Evolutionary conservation across 768 basidiomycete species (phyloP), one percentile per base, ranked within the genome.

Genomic region (Dentipellis fragilis): DNA sequence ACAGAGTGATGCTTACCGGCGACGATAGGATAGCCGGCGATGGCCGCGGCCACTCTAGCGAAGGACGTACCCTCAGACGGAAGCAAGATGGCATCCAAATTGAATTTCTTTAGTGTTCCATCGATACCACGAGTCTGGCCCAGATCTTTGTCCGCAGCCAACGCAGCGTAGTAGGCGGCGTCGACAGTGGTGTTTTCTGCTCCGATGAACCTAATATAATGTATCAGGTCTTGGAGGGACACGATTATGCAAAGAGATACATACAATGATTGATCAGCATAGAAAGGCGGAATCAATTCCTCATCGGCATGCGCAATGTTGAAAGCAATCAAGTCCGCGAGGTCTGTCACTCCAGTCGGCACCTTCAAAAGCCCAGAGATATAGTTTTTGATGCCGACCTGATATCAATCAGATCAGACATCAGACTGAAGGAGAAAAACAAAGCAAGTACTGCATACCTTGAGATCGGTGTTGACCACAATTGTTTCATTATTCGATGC

Each of bases 271-370:
- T 75, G 74, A 49, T 68, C 65, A 0, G 63, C 66, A 52, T 71
- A 64, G 59, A 65, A 73, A 9, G 72, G 69, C 22, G 66, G 63
- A 10, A 66, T 61, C 14, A 71, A 65, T 62, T 85, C 84, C 35
- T 80, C 71, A 5, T 70, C 67, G 8, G 77, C 71, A 57, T 86
- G 73, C 11, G 72, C 73, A 23, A 72, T 69, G 59, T 86, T 75
- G 67, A 84, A 85, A 16, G 65, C 66, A 47, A 85, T 84, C 55
- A 85, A 57, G 58, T 83, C 80, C 3, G 77, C 79, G 1, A 85
- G 73, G 45, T 64, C 76, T 29, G 74, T 72, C 21, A 85, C 77
- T 4, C 80, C 80, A 1, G 80, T 74, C 0, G 84, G 84, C 39
- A 81, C 80, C 45, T 76, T 64, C 14, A 77, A 57, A 10, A 85